Conservation (phyloP, 108 stramenopile genomes). For the Stephanodiscus triporus region DNA sequence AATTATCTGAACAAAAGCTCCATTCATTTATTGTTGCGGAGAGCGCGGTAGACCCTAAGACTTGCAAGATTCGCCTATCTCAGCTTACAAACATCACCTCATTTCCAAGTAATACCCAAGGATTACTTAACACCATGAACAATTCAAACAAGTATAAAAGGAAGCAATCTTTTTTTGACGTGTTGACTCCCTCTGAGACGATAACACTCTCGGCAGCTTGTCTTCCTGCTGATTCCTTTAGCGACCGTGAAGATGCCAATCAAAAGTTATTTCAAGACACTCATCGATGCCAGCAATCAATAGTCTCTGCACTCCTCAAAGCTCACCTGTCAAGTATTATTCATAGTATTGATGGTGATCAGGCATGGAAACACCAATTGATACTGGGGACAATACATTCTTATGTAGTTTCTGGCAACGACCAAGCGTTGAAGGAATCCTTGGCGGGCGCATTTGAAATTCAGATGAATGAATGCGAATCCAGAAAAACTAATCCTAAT, state of each 20-base stretch:
- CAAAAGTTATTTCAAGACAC: slow-evolving; percentile 34
- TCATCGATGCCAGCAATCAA: slow-evolving; percentile 47
- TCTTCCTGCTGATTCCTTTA: slow-evolving; percentile 7
- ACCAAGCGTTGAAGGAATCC: slow-evolving; percentile 35
- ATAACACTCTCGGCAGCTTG: slow-evolving; percentile 63
- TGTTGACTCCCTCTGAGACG: slow-evolving; percentile 66
- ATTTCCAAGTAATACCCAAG: slow-evolving; percentile 26
- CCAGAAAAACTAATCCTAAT: slow-evolving; percentile 36
- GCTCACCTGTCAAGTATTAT: slow-evolving; percentile 44
- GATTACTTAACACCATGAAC: slow-evolving; percentile 5
- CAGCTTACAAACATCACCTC: slow-evolving; percentile 77
- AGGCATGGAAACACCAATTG: slow-evolving; percentile 75
- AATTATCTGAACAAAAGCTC: slow-evolving; percentile 25
- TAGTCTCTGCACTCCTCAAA: slow-evolving; percentile 57
- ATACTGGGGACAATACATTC: slow-evolving; percentile 82
- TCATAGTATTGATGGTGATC: slow-evolving; percentile 9
- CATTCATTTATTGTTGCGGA: slow-evolving; percentile 67
- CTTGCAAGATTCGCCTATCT: slow-evolving; percentile 76
- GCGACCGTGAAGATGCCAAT: slow-evolving; percentile 13
- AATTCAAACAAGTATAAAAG: slow-evolving; percentile 29
- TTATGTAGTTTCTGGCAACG: slow-evolving; percentile 69
- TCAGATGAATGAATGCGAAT: slow-evolving; percentile 20
- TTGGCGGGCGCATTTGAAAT: slow-evolving; percentile 56
- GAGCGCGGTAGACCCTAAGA: slow-evolving; percentile 70
- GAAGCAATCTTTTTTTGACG: slow-evolving; percentile 67